Evolutionary conservation across 495 filamentous ascomycete genomes (phyloP), one percentile per base, ranked within the genome.

Genomic region (Lasiosphaeria ovina): DNA sequence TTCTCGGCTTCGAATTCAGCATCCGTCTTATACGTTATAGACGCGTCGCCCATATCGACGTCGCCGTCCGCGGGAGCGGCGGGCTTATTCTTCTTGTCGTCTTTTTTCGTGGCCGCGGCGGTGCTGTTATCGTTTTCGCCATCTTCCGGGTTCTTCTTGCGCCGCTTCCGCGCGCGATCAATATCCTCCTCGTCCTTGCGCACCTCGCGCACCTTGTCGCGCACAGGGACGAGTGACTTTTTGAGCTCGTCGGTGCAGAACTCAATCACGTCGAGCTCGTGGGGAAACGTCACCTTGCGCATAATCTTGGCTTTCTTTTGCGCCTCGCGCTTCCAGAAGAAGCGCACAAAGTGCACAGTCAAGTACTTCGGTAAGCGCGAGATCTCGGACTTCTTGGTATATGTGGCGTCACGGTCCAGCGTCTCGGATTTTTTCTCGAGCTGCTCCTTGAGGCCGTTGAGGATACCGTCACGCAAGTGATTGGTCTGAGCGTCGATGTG

Each of bases 291-390:
- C 49, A 98, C 94, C 74, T 97, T 98, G 65, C 92, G 89, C 92
- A 98, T 92, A 68, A 98, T 98, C 83, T 98, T 98, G 57, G 93
- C 91, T 79, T 98, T 98, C 82, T 98, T 98, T 71, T 93, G 86
- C 7, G 89, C 90, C 59, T 93, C 90, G 17, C 88, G 83, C 71
- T 95, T 93, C 95, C 95, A 98, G 79, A 90, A 97, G 77, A 98
- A 98, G 61, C 94, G 92, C 61, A 98, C 90, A 70, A 98, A 97
- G 70, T 98, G 94, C 5, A 98, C 92, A 12, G 94, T 93, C 35
- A 98, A 81, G 62, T 98, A 97, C 70, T 95, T 97, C 11, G 94
- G 94, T 59, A 98, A 73, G 8, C 93, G 88, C 31, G 92, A 82
- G 63, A 98, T 93, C 61, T 87, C 86, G 35, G 93, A 96, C 8